Percentiles rank a stretch among this genome's conserved stretches.
phyloP scores from a whole-genome alignment of 2,329 filamentous ascomycete species.

The Phialophora tarda region DNA sequence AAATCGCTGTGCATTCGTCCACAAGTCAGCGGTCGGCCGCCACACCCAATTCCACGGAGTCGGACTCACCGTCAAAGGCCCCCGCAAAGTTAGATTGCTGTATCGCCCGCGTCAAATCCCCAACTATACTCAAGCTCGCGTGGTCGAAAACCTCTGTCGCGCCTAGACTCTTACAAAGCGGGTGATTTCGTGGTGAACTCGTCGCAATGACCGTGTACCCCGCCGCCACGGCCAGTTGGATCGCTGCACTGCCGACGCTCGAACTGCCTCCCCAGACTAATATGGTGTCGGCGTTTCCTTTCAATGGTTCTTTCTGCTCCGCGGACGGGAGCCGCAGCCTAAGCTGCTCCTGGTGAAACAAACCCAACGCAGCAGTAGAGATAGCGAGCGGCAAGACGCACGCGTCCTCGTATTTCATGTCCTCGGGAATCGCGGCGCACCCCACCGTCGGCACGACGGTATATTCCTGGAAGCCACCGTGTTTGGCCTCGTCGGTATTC shows the following conservation, averaged over 20 bases:
- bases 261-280: conserved; percentile 61
- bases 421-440: conserved; percentile 40
- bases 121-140: conserved; percentile 38
- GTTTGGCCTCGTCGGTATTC: conserved; percentile 24
- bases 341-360: conserved; percentile 43
- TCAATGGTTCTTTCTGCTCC: not conserved
- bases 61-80: conserved; percentile 33
- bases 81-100: conserved; percentile 19
- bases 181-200: conserved; percentile 52
- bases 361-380: conserved; percentile 42
- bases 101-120: conserved; percentile 35
- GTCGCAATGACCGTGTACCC: conserved; percentile 51
- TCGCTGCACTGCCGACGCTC: conserved; percentile 53
- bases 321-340: conserved; percentile 28
- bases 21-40: not conserved
- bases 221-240: conserved; percentile 51
- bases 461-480: conserved; percentile 45
- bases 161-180: conserved; percentile 52
- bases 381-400: conserved; percentile 44
- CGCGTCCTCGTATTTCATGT: conserved; percentile 42
- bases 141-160: conserved; percentile 55
- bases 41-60: not conserved
- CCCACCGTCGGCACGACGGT: conserved; percentile 39
- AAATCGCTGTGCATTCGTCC: conserved; percentile 20
- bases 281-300: conserved; percentile 43